Percentiles rank a stretch among this genome's conserved stretches.
Evolutionary conservation across 352 stramenopile genomes (phyloP).

Genomic region (Globisporangium splendens): DNA sequence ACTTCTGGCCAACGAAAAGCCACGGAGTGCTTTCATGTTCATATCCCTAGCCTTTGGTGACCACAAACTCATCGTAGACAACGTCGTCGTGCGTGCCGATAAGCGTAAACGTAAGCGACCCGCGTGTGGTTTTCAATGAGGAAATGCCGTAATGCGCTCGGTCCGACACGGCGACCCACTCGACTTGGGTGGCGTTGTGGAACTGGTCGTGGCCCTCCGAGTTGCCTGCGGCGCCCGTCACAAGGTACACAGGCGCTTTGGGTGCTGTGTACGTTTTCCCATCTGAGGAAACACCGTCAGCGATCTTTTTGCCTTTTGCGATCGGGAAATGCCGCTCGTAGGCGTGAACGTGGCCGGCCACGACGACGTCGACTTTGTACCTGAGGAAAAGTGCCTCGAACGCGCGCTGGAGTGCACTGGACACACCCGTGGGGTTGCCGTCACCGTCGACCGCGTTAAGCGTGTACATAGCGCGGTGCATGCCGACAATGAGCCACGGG

Average conservation of each 20-base stretch:
- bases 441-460: constrained; percentile 15
- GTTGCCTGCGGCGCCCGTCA: constrained; percentile 62
- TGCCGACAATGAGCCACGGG: constrained; percentile 48
- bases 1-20: too few species aligned
- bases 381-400: constrained; percentile 85
- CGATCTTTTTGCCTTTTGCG: constrained; percentile 30
- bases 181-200: constrained; percentile 8
- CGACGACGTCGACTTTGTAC: constrained; percentile 84
- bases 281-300: constrained; percentile 44
- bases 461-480: constrained; percentile 48
- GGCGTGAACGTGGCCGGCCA: constrained; percentile 84
- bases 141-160: constrained; percentile 49
- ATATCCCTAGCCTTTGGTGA: too few species aligned
- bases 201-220: constrained; percentile 35
- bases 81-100: too few species aligned
- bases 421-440: constrained; percentile 18
- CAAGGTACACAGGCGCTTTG: constrained; percentile 59
- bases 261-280: constrained; percentile 54
- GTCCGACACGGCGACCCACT: constrained; percentile 43
- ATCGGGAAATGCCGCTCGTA: constrained; percentile 80
- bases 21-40: too few species aligned
- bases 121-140: constrained; percentile 18
- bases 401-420: constrained; percentile 37
- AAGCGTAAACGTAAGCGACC: too few species aligned
- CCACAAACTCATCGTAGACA: too few species aligned